Evolutionary conservation across 441 rosid genomes (phyloP).

Genomic region (Dalechampia spathulata): DNA sequence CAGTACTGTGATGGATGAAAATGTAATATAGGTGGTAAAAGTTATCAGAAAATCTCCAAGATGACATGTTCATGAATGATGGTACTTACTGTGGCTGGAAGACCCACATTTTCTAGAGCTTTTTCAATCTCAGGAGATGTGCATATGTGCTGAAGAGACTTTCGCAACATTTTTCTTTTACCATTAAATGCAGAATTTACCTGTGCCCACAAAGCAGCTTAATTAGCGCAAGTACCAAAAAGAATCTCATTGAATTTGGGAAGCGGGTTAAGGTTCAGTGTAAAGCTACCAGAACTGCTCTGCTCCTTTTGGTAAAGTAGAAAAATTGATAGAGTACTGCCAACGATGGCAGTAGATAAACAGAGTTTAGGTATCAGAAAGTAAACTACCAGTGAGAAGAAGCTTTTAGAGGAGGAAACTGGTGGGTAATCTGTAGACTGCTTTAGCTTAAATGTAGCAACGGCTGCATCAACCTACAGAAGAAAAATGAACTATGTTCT

Average conservation of each 20-base stretch:
- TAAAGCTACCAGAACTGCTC: no score
- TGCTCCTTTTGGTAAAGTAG: no score
- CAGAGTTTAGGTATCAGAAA: neutral
- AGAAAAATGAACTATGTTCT: no score
- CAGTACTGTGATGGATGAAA: no score
- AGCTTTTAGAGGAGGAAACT: conserved; percentile 66
- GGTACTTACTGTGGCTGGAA: conserved; percentile 56
- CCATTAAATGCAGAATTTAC: conserved; percentile 91
- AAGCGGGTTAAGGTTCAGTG: no score
- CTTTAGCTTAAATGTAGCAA: conserved; percentile 77
- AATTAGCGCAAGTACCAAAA: neutral
- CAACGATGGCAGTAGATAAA: no score
- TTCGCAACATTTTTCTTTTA: conserved; percentile 85
- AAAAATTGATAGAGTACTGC: no score
- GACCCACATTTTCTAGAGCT: conserved; percentile 64
- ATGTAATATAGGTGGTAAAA: no score
- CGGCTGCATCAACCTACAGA: conserved; percentile 90
- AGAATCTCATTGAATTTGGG: no score
- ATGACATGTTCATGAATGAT: neutral
- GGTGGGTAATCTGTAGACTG: conserved; percentile 65
- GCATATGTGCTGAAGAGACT: conserved; percentile 68
- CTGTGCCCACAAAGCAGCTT: conserved; percentile 20
- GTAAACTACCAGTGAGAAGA: conserved; percentile 76
- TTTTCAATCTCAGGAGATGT: conserved; percentile 62
- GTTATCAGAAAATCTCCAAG: no score